Conservation (phyloP, 2,329 filamentous ascomycete genomes). For the Monilinia fructicola region DNA sequence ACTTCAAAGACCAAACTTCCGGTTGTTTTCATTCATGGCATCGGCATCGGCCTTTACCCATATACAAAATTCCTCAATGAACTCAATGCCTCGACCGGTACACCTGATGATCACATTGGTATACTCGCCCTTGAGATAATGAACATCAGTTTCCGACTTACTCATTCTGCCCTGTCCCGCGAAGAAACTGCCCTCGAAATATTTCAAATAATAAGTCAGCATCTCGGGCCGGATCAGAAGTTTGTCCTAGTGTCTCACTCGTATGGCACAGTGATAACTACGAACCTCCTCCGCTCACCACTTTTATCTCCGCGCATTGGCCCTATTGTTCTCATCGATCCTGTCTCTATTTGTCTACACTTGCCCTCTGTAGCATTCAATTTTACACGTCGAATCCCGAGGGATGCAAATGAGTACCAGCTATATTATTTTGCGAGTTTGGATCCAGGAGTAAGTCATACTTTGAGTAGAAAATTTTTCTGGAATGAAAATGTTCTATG, state of each 20-base stretch:
- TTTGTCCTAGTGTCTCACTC: conserved; percentile 55
- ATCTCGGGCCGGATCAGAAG: conserved; percentile 48
- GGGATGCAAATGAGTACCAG: conserved; percentile 56
- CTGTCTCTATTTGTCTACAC: conserved; percentile 59
- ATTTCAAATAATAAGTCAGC: conserved; percentile 50
- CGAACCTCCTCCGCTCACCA: conserved; percentile 53
- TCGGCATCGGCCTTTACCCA: conserved; percentile 59
- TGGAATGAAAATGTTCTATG: conserved; percentile 62
- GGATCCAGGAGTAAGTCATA: conserved; percentile 59
- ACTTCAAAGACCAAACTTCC: conserved; percentile 57
- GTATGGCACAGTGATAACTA: conserved; percentile 55
- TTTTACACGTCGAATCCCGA: conserved; percentile 50
- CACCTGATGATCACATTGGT: conserved; percentile 51
- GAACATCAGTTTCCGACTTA: conserved; percentile 58
- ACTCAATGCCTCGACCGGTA: conserved; percentile 45
- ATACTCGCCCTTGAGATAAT: conserved; percentile 60
- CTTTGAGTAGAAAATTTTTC: conserved; percentile 58
- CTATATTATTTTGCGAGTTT: conserved; percentile 60
- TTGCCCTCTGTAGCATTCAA: conserved; percentile 64
- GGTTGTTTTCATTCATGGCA: conserved; percentile 63
- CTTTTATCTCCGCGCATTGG: conserved; percentile 47
- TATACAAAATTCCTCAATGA: conserved; percentile 56
- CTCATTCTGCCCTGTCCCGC: conserved; percentile 48
- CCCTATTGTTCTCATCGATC: conserved; percentile 56
- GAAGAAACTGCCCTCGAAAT: conserved; percentile 54